A percentile compares a stretch with the other conserved stretches of the same genome.
These are phyloP conservation scores for Begonia loranthoides DNA, from an alignment of 306 rosid genomes.

Conservation along the genomic window DNA sequence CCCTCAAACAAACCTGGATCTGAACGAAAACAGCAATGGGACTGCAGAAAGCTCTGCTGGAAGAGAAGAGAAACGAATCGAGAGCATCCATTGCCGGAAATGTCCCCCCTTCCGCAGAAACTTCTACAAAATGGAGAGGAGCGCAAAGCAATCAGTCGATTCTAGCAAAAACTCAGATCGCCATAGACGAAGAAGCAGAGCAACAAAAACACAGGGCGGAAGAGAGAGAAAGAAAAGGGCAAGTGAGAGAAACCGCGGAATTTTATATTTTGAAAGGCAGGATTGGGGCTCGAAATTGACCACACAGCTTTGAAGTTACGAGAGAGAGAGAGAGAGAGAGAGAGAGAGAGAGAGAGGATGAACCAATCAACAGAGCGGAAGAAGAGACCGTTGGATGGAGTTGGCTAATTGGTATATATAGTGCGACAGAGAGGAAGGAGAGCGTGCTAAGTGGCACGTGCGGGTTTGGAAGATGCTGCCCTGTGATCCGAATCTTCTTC, in stretches of 20 bases:
- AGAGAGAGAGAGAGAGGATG: neutral
- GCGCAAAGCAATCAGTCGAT: neutral
- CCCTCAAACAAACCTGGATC: conserved; percentile 48
- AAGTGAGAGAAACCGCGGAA: conserved; percentile 13
- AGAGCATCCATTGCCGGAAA: conserved; percentile 49
- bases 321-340: neutral
- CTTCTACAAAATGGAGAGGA: neutral
- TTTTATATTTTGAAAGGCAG: conserved; percentile 21
- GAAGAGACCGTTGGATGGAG: conserved; percentile 7
- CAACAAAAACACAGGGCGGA: conserved; percentile 3
- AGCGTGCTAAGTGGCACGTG: conserved; percentile 6
- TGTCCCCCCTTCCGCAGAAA: conserved; percentile 16
- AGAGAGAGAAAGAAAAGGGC: neutral
- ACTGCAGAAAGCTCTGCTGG: conserved; percentile 26
- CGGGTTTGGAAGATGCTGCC: conserved; percentile 2
- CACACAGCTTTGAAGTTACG: conserved; percentile 10
- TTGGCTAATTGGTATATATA: neutral
- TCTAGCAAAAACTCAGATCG: conserved; percentile 20
- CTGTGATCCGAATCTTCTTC: conserved; percentile 4
- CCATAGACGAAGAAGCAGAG: conserved; percentile 10
- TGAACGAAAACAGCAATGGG: conserved; percentile 54
- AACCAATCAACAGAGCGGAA: neutral
- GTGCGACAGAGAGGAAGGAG: neutral
- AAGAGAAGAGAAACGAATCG: conserved; percentile 68
- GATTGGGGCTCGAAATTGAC: conserved; percentile 15